phyloP scores from a whole-genome alignment of 176 grass and related monocot species.

The Alopecurus myosuroides region DNA sequence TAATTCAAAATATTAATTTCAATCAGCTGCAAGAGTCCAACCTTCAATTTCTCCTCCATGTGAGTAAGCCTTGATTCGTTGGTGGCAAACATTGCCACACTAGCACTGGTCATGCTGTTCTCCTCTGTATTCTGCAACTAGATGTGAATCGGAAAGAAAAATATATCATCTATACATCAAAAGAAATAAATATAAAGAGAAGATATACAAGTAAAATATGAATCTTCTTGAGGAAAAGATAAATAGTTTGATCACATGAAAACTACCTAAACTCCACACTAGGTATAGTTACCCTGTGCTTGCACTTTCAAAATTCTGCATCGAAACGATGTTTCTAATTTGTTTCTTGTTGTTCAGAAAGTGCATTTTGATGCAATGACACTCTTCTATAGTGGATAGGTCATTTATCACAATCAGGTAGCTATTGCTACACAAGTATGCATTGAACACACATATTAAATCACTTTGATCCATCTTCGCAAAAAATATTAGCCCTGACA shows the following conservation, averaged over 20 bases:
- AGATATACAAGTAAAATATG: not conserved
- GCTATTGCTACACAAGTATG: not conserved
- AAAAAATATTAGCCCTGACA: not conserved
- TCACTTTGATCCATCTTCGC: not conserved
- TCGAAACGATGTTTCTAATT: conserved; percentile 13
- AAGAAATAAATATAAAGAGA: not conserved
- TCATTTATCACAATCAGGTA: conserved; percentile 19
- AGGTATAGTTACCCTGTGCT: not conserved
- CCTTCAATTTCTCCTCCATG: not conserved
- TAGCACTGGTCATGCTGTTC: not conserved
- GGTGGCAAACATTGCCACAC: too few species aligned
- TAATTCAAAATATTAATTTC: not conserved
- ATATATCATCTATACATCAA: not conserved
- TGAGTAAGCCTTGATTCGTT: not conserved
- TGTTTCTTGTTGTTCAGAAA: not conserved
- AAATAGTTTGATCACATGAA: not conserved
- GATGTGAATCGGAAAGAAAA: not conserved
- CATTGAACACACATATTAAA: not conserved
- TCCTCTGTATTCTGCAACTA: not conserved
- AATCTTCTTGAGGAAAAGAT: conserved; percentile 3
- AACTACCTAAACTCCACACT: not conserved
- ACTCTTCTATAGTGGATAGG: not conserved
- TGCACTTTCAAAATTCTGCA: not conserved
- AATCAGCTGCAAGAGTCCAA: not conserved
- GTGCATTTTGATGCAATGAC: not conserved